These are phyloP conservation scores for Fusarium nisikadoi DNA, from an alignment of 2,329 filamentous ascomycete genomes.

Conservation along the genomic window DNA sequence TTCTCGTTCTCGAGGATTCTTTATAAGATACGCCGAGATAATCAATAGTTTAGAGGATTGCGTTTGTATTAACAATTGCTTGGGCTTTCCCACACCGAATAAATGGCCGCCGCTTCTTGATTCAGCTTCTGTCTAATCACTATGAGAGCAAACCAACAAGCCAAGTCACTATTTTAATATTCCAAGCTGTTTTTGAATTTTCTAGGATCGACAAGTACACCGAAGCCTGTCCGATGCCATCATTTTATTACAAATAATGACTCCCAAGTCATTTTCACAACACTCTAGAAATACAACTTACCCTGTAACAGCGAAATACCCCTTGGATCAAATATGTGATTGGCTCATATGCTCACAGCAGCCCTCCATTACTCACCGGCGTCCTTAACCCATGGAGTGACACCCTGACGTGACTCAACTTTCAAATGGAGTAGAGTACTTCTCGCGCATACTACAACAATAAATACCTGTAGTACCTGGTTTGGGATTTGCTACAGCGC, in stretches of 20 bases:
- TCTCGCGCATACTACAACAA: no score
- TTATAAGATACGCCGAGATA: background rate
- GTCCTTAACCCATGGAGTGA: background rate
- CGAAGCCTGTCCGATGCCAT: background rate
- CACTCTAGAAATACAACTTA: background rate
- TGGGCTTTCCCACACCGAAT: fast-evolving
- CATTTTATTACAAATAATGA: background rate
- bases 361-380: background rate
- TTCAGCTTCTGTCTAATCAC: no score
- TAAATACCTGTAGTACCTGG: background rate
- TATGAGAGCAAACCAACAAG: background rate
- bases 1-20: background rate
- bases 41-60: background rate
- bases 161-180: no score
- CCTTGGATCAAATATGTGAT: background rate
- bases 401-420: background rate
- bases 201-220: background rate
- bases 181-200: background rate
- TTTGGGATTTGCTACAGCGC: background rate
- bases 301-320: background rate
- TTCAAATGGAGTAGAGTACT: no score
- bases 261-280: background rate
- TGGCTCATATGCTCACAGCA: background rate
- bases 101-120: background rate
- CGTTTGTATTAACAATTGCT: background rate